phyloP scores from a whole-genome alignment of 2,329 filamentous ascomycete species.

The Geoglossum cookeanum region DNA sequence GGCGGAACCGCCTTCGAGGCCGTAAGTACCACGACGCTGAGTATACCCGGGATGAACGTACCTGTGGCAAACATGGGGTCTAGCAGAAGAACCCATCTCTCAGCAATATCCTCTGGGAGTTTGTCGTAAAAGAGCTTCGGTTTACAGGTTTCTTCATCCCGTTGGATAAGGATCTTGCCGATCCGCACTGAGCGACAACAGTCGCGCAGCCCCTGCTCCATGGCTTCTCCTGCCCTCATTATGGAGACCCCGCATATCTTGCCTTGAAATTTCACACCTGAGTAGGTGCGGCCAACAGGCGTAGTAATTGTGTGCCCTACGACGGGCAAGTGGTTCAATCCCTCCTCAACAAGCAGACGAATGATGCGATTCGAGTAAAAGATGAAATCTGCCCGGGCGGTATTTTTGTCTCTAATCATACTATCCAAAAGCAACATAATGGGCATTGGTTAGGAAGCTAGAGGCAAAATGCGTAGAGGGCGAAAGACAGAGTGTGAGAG shows the following conservation, averaged over 20 bases:
- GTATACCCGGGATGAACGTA: constrained; percentile 22
- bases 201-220: constrained; percentile 92
- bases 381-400: constrained; percentile 87
- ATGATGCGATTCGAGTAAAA: constrained; percentile 99
- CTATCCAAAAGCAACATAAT: constrained; percentile 27
- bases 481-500: neutral
- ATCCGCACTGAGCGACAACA: constrained; percentile 97
- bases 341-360: constrained; percentile 87
- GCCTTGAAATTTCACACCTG: constrained; percentile 84
- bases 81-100: constrained; percentile 80
- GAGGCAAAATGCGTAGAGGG: neutral
- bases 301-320: constrained; percentile 79
- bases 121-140: constrained; percentile 97
- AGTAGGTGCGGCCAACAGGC: constrained; percentile 72
- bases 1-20: constrained; percentile 64
- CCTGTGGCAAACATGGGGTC: constrained; percentile 99
- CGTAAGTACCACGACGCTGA: neutral
- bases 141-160: constrained; percentile 83
- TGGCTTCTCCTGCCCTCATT: constrained; percentile 93
- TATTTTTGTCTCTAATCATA: constrained; percentile 86
- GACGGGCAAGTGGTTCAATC: constrained; percentile 86
- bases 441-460: neutral
- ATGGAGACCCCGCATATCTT: constrained; percentile 98
- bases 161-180: constrained; percentile 94
- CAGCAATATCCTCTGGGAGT: constrained; percentile 78